A percentile compares a stretch with the other conserved stretches of the same genome.
phyloP scores from a whole-genome alignment of 108 stramenopile genomes.

The Nannochloropsis salina region DNA sequence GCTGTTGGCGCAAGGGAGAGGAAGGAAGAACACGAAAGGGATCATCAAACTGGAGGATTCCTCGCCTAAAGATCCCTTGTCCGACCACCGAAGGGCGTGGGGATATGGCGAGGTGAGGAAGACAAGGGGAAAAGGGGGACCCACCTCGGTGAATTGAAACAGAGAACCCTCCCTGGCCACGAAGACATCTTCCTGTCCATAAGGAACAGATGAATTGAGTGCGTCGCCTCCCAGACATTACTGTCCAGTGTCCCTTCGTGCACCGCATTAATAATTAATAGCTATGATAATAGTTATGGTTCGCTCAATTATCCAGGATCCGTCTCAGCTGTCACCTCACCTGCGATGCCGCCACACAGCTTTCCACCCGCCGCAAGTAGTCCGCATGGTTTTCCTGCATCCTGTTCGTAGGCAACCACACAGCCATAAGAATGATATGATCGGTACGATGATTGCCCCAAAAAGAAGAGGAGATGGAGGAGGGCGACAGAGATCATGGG shows the following conservation, averaged over 20 bases:
- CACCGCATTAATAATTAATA: not conserved
- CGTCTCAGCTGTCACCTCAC: not conserved
- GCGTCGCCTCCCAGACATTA: not conserved
- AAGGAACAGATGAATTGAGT: not conserved
- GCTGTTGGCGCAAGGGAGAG: not conserved
- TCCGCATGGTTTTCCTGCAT: not conserved
- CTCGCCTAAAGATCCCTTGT: not conserved
- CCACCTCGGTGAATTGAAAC: not conserved
- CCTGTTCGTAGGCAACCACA: not conserved
- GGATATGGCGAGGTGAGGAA: not conserved
- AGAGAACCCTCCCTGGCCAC: not conserved
- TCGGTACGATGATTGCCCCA: too few species aligned
- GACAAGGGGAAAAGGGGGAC: not conserved
- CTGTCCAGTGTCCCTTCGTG: not conserved
- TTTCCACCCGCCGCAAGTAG: constrained; percentile 10
- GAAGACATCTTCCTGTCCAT: constrained; percentile 12
- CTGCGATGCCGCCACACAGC: not conserved
- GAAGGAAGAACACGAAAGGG: not conserved
- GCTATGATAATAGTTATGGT: too few species aligned
- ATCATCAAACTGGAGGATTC: not conserved
- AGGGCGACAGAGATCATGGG: too few species aligned
- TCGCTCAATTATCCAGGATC: not conserved
- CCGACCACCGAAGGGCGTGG: not conserved
- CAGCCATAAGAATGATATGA: too few species aligned
- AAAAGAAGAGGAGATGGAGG: too few species aligned